Conservation (phyloP, 768 basidiomycete species). For the Rhizopogon rudus region DNA sequence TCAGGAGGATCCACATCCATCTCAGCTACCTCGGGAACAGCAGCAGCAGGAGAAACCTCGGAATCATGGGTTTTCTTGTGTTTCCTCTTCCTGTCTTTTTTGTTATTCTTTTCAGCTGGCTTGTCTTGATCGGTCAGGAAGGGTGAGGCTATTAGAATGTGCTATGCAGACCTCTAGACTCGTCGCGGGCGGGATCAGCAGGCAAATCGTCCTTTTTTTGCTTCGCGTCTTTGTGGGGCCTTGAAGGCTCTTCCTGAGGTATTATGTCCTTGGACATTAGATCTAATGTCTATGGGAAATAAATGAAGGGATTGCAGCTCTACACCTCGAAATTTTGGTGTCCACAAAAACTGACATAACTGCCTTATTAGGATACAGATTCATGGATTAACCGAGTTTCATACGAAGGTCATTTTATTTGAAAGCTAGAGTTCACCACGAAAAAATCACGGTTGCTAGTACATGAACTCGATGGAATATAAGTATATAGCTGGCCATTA, state of each 20-base stretch:
- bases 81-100: constrained; percentile 37
- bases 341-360: too few species aligned
- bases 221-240: constrained; percentile 23
- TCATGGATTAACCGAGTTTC: too few species aligned
- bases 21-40: constrained; percentile 14
- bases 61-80: constrained; percentile 37
- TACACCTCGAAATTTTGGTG: too few species aligned
- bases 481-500: too few species aligned
- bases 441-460: too few species aligned
- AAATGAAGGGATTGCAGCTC: neutral
- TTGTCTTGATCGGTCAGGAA: constrained; percentile 9
- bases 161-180: constrained; percentile 19
- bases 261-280: constrained; percentile 6
- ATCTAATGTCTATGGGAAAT: neutral
- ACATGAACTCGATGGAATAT: too few species aligned
- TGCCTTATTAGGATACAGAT: too few species aligned
- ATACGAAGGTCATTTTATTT: too few species aligned
- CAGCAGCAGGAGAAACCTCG: constrained; percentile 10
- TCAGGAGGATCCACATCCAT: constrained; percentile 3
- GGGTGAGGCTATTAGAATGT: neutral
- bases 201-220: constrained; percentile 16
- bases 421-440: too few species aligned
- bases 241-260: constrained; percentile 9
- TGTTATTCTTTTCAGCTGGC: constrained; percentile 26
- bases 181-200: constrained; percentile 3